These are phyloP conservation scores for Capronia americana DNA, from an alignment of 2,329 filamentous ascomycete genomes.

Conservation along the genomic window DNA sequence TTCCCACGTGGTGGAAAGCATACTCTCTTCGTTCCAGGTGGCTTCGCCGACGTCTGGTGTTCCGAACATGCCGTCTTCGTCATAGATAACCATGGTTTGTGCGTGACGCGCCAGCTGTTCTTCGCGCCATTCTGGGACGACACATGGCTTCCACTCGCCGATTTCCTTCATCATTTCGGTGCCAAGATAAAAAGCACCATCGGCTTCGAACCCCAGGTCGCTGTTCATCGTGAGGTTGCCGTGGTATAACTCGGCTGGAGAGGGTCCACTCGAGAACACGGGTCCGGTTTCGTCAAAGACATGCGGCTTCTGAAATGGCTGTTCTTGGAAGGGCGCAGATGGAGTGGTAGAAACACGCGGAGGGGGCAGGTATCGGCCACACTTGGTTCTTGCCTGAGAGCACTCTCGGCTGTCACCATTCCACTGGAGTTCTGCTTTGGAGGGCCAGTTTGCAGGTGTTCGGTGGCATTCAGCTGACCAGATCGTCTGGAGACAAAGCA, in stretches of 20 bases:
- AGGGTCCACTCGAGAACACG: constrained; percentile 23
- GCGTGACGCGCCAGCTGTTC: constrained; percentile 1
- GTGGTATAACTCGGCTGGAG: constrained; percentile 28
- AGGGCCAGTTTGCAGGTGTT: constrained; percentile 28
- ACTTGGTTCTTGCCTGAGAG: constrained; percentile 27
- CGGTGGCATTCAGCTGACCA: constrained; percentile 29
- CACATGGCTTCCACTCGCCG: constrained; percentile 20
- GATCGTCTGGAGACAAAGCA: constrained; percentile 30
- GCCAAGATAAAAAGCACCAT: constrained; percentile 23
- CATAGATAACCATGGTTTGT: constrained; percentile 1
- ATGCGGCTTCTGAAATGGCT: constrained; percentile 17
- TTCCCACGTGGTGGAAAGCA: constrained; percentile 13
- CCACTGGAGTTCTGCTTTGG: constrained; percentile 27
- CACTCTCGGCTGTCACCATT: constrained; percentile 31
- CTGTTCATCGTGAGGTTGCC: constrained; percentile 28
- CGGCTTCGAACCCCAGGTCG: constrained; percentile 29
- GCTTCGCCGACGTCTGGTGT: constrained; percentile 6
- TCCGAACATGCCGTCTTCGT: background rate
- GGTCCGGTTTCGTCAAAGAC: constrained; percentile 32
- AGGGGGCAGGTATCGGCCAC: constrained; percentile 29
- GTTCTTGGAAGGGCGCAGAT: constrained; percentile 24
- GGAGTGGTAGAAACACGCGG: constrained; percentile 23
- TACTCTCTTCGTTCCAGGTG: constrained; percentile 15
- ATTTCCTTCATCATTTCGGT: constrained; percentile 29
- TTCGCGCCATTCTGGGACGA: constrained; percentile 21